Evolutionary conservation across 495 filamentous ascomycete species (phyloP), one percentile per base, ranked within the genome.

Genomic region (Annulohypoxylon maeteangense): DNA sequence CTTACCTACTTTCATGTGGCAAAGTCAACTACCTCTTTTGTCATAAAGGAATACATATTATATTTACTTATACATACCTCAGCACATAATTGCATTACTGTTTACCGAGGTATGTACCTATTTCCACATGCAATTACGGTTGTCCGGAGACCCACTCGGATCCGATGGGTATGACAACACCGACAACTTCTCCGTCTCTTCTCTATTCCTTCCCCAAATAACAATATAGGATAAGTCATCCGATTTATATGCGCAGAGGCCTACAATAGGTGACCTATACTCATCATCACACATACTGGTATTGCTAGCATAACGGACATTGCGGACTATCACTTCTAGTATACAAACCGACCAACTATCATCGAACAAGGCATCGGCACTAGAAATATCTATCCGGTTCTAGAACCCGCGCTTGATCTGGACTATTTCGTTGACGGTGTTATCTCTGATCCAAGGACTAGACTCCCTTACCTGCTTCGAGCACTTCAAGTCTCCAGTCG

Each of bases 161-260:
- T 44, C 61, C 61, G 47, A 53, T 18, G 25, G 27, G 23, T 47
- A 62, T 62, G 45, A 60, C 38, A 32, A 47, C 12, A 10, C 40
- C 57, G 57, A 32, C 25, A n/a, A 22, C 40, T 32, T 38, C 23
- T 47, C 38, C 40, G 57, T 44, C 11, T n/a, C 11, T 40, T n/a
- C 0, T 40, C 40, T n/a, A n/a, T 20, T 32, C n/a, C 14, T 22
- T 60, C 45, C 8, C 14, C 14, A 27, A 31, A n/a, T 23, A 40
- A 14, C 12, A 14, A 14, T n/a, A n/a, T n/a, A n/a, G n/a, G n/a
- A 40, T 40, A 40, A 40, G n/a, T 14, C 12, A 36, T 29, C 6
- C 27, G 6, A 29, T 6, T 6, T 3, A 29, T 6, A 29, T 29
- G 6, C 6, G 27, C 27, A 3, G 27, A 29, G 27, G 6, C 27